These are phyloP conservation scores for Musa beccarii DNA, from an alignment of 176 grass and related monocot species.

Conservation along the genomic window DNA sequence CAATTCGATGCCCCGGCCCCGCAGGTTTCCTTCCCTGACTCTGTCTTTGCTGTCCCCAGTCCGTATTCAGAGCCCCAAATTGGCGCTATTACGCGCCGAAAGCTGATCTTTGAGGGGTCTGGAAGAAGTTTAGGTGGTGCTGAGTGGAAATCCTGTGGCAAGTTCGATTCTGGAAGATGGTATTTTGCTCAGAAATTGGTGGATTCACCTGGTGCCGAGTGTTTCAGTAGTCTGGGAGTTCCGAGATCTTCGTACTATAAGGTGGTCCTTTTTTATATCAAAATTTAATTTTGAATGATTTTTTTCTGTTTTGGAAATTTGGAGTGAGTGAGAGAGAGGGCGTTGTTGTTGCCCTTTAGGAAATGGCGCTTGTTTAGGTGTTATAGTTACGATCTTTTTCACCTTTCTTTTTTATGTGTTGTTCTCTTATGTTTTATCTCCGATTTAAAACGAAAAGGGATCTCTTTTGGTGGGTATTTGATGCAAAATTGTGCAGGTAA, in stretches of 20 bases:
- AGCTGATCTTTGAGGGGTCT: background rate
- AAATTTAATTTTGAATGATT: too few species aligned
- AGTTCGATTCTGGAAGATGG: background rate
- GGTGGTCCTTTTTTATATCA: background rate
- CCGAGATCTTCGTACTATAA: background rate
- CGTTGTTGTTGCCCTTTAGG: background rate
- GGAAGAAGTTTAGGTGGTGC: background rate
- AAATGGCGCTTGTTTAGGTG: background rate
- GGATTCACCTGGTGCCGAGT: background rate
- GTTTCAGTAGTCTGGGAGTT: background rate
- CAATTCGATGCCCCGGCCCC: background rate
- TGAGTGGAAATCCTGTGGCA: background rate
- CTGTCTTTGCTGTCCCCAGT: background rate
- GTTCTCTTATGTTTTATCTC: background rate
- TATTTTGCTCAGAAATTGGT: background rate
- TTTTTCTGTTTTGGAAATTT: background rate
- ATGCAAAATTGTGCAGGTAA: background rate
- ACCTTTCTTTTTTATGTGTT: background rate
- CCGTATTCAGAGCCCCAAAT: background rate
- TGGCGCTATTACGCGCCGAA: background rate
- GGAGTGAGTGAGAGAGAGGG: background rate
- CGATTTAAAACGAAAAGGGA: background rate
- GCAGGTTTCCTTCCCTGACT: conserved; percentile 6
- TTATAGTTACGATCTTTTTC: background rate
- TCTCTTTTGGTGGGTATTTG: background rate